Evolutionary conservation across 257 asterid genomes (phyloP), one percentile per base, ranked within the genome.

Genomic region (Henckelia pumila): DNA sequence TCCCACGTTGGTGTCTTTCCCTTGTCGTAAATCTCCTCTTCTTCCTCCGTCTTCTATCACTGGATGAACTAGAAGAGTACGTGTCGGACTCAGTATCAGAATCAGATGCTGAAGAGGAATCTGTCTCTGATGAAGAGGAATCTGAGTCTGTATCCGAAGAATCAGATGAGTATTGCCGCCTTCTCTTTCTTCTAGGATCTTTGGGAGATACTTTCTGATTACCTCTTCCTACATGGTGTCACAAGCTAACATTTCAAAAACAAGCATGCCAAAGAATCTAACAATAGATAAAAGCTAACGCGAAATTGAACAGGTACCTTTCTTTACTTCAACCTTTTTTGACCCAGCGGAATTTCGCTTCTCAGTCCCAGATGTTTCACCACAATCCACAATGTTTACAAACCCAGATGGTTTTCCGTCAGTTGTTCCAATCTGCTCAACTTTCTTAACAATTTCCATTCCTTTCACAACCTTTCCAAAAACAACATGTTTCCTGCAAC

Each of bases 381-480:
- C 97, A 71, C 93, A 91, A 77, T 91, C 88, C 37, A 83, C 76
- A 73, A 91, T 82, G 82, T 83, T 88, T 66, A 94, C 96, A 75
- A 77, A 58, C 64, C 84, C 91, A 44, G 81, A 58, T 17, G 91
- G 83, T 63, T 58, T 80, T 69, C 96, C 99, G 73, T 81, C 86
- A 63, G 85, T 73, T 23, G 96, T 71, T 55, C 97, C 99, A 47
- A 84, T 67, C 77, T 79, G 88, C 78, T 94, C 99, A 78, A 94
- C 79, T 81, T 84, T 91, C 88, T 58, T 88, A 55, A 94, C 79
- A 77, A 84, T 17, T 8, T 87, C 96, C 93, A 94, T 83, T 71
- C 99, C 99, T 68, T 81, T 82, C 68, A 87, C 90, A 77, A 88
- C 99, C 80, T 87, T 91, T 29, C 99, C 99, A 69, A 94, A 94